phyloP scores from a whole-genome alignment of 2,329 filamentous ascomycete species.

The Penicillium sp. region DNA sequence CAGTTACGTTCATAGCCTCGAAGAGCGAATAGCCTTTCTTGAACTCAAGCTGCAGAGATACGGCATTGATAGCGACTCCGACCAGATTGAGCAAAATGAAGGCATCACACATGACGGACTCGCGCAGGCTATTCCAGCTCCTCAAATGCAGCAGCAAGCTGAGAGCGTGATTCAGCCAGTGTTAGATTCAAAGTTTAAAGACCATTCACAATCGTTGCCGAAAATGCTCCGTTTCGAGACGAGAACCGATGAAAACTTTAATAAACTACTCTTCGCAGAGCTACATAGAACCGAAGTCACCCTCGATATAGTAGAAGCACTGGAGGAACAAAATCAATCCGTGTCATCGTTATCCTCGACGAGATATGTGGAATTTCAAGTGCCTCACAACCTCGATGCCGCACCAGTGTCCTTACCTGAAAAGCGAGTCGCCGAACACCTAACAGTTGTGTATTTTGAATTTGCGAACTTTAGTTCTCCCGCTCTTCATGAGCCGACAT shows the following conservation, averaged over 20 bases:
- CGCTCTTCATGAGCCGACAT: not conserved
- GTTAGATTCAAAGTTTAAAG: not conserved
- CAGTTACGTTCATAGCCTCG: not conserved
- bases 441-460: not conserved
- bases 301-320: not conserved
- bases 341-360: not conserved
- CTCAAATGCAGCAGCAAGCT: not conserved
- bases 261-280: not conserved
- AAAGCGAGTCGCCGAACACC: not conserved
- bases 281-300: not conserved
- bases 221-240: slow-evolving; percentile 1
- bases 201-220: not conserved
- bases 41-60: not conserved
- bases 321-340: not conserved
- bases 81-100: not conserved
- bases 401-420: not conserved
- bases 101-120: not conserved
- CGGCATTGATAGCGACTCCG: not conserved
- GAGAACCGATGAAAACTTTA: not conserved
- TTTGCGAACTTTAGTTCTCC: not conserved
- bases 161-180: not conserved
- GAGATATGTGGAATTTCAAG: not conserved
- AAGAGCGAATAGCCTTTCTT: not conserved
- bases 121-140: not conserved
- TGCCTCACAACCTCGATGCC: not conserved